Evolutionary conservation across 805 yeast species (phyloP).

Genomic region (Zygotorulaspora florentina): DNA sequence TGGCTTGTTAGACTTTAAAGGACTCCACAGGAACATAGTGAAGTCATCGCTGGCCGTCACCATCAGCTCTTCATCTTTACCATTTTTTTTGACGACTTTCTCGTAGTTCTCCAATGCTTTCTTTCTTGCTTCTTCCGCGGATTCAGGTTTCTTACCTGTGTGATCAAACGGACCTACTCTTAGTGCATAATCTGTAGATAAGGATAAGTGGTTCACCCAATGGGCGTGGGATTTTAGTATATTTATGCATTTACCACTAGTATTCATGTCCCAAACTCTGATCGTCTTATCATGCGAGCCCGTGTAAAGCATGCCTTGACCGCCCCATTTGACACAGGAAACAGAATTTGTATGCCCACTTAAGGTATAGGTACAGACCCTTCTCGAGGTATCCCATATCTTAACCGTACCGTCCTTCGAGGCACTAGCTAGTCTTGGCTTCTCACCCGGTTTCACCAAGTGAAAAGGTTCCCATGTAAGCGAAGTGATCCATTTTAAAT

Average conservation of each 20-base stretch:
- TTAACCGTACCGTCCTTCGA: slow-evolving; percentile 89
- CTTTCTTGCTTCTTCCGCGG: slow-evolving; percentile 44
- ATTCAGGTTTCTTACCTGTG: slow-evolving; percentile 43
- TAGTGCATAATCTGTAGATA: slow-evolving; percentile 85
- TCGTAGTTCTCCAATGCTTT: slow-evolving; percentile 52
- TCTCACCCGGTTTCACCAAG: slow-evolving; percentile 58
- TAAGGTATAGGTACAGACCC: slow-evolving; percentile 64
- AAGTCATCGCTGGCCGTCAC: slow-evolving; percentile 97
- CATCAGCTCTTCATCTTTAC: slow-evolving; percentile 72
- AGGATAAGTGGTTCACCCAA: slow-evolving; percentile 93
- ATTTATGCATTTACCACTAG: slow-evolving; percentile 71
- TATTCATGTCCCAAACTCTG: slow-evolving; percentile 79
- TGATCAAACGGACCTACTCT: slow-evolving; percentile 88
- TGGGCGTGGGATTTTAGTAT: slow-evolving; percentile 88
- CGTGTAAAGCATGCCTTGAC: slow-evolving; percentile 74
- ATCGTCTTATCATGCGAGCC: slow-evolving; percentile 94
- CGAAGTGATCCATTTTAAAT: slow-evolving; percentile 83
- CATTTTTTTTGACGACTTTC: slow-evolving; percentile 51
- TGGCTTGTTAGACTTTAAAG: slow-evolving; percentile 74
- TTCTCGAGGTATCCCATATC: slow-evolving; percentile 79
- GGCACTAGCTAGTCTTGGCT: slow-evolving; percentile 73
- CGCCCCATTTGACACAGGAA: slow-evolving; percentile 97
- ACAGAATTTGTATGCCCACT: slow-evolving; percentile 87
- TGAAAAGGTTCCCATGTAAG: slow-evolving; percentile 94
- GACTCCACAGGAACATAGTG: slow-evolving; percentile 98